Conservation (phyloP, 2,329 filamentous ascomycete species). For the Clonostachys sp. region DNA sequence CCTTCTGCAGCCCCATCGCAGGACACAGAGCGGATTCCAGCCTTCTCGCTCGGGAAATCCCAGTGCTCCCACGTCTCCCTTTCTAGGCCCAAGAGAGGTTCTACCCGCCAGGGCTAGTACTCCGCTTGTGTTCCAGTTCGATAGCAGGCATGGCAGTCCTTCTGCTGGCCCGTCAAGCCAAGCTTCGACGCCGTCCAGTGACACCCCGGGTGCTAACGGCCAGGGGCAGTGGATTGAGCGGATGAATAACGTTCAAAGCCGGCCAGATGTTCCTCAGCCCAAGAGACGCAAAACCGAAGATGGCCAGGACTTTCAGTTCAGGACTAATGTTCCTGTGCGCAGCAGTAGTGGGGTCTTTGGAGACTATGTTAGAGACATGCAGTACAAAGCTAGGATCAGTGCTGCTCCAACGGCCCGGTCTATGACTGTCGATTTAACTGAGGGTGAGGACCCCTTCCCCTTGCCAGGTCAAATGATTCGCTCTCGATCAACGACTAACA, state of each 20-base stretch:
- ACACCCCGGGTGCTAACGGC: constrained; percentile 14
- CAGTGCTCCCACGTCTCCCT: constrained; percentile 13
- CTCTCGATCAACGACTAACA: no score
- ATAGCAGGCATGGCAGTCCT: constrained; percentile 24
- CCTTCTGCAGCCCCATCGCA: constrained; percentile 29
- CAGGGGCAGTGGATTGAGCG: constrained; percentile 66
- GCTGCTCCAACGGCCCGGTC: constrained; percentile 15
- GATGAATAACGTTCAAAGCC: constrained; percentile 69
- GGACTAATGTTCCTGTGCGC: constrained; percentile 18
- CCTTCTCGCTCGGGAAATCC: constrained; percentile 15
- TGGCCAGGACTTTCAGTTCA: constrained; percentile 33
- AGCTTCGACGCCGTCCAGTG: constrained; percentile 22
- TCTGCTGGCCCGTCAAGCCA: constrained; percentile 23
- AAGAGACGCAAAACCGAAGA: constrained; percentile 62
- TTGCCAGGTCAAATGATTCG: no score
- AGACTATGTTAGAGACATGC: constrained; percentile 60
- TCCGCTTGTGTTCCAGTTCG: constrained; percentile 35
- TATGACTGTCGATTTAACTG: constrained; percentile 43
- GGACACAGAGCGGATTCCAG: constrained; percentile 12
- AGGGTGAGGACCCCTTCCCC: no score
- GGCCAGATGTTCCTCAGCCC: constrained; percentile 49
- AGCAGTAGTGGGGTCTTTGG: constrained; percentile 55
- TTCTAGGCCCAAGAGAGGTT: constrained; percentile 9
- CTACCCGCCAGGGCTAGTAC: constrained; percentile 14
- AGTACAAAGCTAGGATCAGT: constrained; percentile 30